Conservation (phyloP, 192 early-diverging fungal genomes). For the Jimgerdemannia flammicorona region DNA sequence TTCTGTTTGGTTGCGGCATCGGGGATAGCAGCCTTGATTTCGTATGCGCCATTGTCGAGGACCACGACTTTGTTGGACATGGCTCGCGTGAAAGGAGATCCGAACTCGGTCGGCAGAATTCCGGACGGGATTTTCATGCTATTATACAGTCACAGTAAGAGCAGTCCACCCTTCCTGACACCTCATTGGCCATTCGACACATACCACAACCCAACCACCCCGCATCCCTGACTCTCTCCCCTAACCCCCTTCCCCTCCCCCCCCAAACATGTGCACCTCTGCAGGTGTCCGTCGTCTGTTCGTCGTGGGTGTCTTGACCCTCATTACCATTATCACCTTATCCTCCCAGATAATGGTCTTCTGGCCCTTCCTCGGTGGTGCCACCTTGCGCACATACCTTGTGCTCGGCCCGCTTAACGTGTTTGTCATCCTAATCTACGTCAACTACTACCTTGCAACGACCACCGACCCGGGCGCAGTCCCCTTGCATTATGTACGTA, state of each 20-base stretch:
- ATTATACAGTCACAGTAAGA: too few species aligned
- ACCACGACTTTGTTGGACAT: conserved; percentile 36
- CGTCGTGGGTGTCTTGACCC: conserved; percentile 17
- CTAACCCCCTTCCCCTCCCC: too few species aligned
- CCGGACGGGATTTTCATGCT: too few species aligned
- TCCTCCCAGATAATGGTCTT: conserved; percentile 32
- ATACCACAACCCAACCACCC: too few species aligned
- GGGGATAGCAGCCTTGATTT: conserved; percentile 60
- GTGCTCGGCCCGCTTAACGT: conserved; percentile 76
- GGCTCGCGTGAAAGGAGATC: too few species aligned
- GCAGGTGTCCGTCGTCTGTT: conserved; percentile 17
- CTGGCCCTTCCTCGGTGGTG: conserved; percentile 13
- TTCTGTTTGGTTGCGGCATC: conserved; percentile 28
- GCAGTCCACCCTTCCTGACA: too few species aligned
- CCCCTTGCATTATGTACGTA: conserved; percentile 51
- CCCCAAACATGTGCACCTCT: background rate
- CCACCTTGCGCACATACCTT: conserved; percentile 10
- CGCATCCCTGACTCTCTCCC: too few species aligned
- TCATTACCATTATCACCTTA: conserved; percentile 29
- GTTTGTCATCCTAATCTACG: conserved; percentile 68
- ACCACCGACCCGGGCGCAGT: conserved; percentile 78
- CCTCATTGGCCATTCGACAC: too few species aligned
- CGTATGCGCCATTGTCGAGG: conserved; percentile 68
- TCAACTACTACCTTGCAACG: conserved; percentile 84
- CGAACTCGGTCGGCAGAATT: too few species aligned